Evolutionary conservation across 345 rosid genomes (phyloP).

Genomic region (Conringia planisiliqua): DNA sequence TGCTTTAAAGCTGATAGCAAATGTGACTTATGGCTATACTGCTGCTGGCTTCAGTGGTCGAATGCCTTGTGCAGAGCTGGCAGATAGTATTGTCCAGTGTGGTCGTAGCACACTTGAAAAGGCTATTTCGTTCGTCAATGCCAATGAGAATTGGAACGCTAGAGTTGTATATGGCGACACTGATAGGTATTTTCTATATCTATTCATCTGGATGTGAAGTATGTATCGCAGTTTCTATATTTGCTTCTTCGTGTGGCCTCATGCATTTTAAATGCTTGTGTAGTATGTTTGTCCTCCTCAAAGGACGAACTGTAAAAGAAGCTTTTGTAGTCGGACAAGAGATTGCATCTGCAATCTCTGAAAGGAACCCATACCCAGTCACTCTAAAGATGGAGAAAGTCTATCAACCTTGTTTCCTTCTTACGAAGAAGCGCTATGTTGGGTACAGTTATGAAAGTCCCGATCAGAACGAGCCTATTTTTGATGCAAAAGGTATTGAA

Average conservation of each 20-base stretch:
- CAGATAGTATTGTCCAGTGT: conserved; percentile 97
- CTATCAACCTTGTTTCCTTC: conserved; percentile 87
- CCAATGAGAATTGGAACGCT: conserved; percentile 76
- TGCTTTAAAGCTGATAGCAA: conserved; percentile 95
- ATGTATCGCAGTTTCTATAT: background rate
- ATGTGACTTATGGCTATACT: conserved; percentile 95
- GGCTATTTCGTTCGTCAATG: conserved; percentile 77
- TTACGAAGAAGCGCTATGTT: conserved; percentile 92
- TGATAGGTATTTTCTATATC: conserved; percentile 58
- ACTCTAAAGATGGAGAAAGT: conserved; percentile 96
- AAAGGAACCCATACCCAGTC: conserved; percentile 91
- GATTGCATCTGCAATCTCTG: conserved; percentile 82
- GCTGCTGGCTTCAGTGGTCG: conserved; percentile 99
- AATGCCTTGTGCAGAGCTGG: conserved; percentile 99
- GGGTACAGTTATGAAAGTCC: conserved; percentile 91
- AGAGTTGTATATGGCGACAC: conserved; percentile 94
- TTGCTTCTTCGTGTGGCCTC: conserved; percentile 14
- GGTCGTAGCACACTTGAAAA: conserved; percentile 92
- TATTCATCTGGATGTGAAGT: conserved; percentile 4
- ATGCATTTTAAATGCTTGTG: conserved; percentile 32
- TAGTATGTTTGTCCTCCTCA: conserved; percentile 95
- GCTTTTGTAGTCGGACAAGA: conserved; percentile 71
- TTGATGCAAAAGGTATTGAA: conserved; percentile 98
- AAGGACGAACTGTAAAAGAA: conserved; percentile 69
- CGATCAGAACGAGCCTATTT: conserved; percentile 64